Base-by-base conservation (phyloP, 2,329 filamentous ascomycete species). In the Zalaria obscura region DNA sequence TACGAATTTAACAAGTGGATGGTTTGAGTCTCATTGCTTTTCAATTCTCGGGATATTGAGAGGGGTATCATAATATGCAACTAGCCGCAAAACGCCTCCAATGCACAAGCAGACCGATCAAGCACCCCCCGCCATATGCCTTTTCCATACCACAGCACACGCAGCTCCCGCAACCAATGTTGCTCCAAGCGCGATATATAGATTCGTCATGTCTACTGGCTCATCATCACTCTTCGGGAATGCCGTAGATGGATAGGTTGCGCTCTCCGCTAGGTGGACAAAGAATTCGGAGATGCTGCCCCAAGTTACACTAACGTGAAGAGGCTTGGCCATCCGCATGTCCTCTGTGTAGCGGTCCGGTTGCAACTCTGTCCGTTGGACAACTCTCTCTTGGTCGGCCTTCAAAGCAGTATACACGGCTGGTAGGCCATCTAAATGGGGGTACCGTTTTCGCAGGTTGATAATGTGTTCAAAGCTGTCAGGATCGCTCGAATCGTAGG, bases 241-340 rank as follows among this genome's bases (percentile, higher is more conserved):
- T 0, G 82, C 89, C 0, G 78, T 83, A 51, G 80, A 87, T 0
- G 91, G 91, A 55, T 87, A 87, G 36, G 88, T 91, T 4, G 89
- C 89, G 34, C 85, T 83, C 62, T 96, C 91, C 5, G 91, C 91
- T 42, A 96, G 74, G 47, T 70, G 80, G 25, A 95, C 86, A 61
- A 96, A 98, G 31, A 96, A 73, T 62, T 98, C 91, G 48, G 82
- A 83, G 51, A 96, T 94, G 53, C 84, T 93, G 54, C 76, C 79
- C 91, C 91, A 98, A 5, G 82, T 91, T 27, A 91, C 87, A 55
- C 86, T 94, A 40, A 95, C 91, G 64, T 98, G 93, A 34, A 96
- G 67, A 4, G 91, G 91, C 3, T 88, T 80, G 42, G 83, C 79
- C 83, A 96, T 93, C 57, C 84, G 88, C 51, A 93, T 67, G 32